Conservation (phyloP, 1,139 yeast genomes). For the Debaryomyces sp. region DNA sequence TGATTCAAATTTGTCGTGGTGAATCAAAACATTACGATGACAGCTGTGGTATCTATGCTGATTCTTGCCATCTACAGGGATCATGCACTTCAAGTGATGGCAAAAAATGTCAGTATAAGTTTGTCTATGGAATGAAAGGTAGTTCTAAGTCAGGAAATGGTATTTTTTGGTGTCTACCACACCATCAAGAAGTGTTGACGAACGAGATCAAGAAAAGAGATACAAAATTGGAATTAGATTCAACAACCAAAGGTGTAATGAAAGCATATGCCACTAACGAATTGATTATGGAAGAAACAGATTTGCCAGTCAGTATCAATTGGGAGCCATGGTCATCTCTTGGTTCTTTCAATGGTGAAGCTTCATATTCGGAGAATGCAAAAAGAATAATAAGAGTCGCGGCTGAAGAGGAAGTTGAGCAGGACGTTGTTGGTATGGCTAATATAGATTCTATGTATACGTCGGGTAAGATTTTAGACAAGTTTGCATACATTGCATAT, state of each 20-base stretch:
- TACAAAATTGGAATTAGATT: conserved; percentile 52
- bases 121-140: conserved; percentile 34
- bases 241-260: conserved; percentile 73
- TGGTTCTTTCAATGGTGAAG: conserved; percentile 19
- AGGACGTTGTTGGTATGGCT: conserved; percentile 59
- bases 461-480: conserved; percentile 73
- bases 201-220: conserved; percentile 19
- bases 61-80: conserved; percentile 28
- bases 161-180: conserved; percentile 64
- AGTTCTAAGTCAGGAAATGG: conserved; percentile 32
- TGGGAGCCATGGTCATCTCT: conserved; percentile 65
- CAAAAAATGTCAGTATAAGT: conserved; percentile 29
- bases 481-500: conserved; percentile 72
- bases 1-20: conserved; percentile 53
- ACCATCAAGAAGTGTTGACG: conserved; percentile 57
- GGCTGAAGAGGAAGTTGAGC: conserved; percentile 54
- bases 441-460: conserved; percentile 75
- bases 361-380: conserved; percentile 43
- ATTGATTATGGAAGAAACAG: conserved; percentile 49
- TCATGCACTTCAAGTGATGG: conserved; percentile 20
- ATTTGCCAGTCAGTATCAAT: conserved; percentile 52
- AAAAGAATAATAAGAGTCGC: conserved; percentile 44
- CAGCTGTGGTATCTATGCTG: conserved; percentile 46
- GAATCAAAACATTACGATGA: conserved; percentile 49
- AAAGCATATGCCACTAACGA: conserved; percentile 54